Base-by-base conservation (phyloP, 805 yeast species). In the Candida sithepensis region DNA sequence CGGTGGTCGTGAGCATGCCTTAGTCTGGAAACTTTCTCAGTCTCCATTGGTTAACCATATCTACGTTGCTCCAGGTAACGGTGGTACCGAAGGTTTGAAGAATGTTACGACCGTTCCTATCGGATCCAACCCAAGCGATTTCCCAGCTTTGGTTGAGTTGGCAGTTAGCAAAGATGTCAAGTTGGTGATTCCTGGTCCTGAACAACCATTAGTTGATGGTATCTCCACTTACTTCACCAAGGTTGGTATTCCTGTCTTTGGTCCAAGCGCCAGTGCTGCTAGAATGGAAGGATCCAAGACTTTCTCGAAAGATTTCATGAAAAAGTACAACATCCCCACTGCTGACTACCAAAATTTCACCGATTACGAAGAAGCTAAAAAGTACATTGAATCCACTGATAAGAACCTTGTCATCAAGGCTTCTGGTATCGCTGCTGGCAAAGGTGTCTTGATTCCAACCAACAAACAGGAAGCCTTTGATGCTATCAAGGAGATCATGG, bases 1-100 rank as follows among this genome's bases (percentile, higher is more conserved):
- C 71, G 99, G 99, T 66, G 99, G 99, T 57, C 90, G 99, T 75
- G 99, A 94, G 70, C 97, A 94, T 67, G 98, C 98, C 45, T 77
- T 94, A 51, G 87, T 88, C 14, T 91, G 97, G 97, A 88, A 85
- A 63, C 77, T 94, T 54, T 71, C 85, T 26, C 92, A 90, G 68
- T 88, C 97, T 32, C 70, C 80, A 34, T 67, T 78, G 40, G 96
- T 90, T 32, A 69, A 71, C 51, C 76, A 79, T 50, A 84, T 95
- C 56, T 95, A 65, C 60, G 96, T 92, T 47, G 96, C 98, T 23
- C 98, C 98, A 53, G 98, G 98, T 45, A 92, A 94, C 64, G 99
- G 98, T 47, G 98, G 98, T 44, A 91, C 96, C 28, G 76, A 79
- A 30, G 59, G 75, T 36, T 70, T 70, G 41, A 54, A 62, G 19